Base-by-base conservation (phyloP, 139 green algal species). In the Microglena sp. region DNA sequence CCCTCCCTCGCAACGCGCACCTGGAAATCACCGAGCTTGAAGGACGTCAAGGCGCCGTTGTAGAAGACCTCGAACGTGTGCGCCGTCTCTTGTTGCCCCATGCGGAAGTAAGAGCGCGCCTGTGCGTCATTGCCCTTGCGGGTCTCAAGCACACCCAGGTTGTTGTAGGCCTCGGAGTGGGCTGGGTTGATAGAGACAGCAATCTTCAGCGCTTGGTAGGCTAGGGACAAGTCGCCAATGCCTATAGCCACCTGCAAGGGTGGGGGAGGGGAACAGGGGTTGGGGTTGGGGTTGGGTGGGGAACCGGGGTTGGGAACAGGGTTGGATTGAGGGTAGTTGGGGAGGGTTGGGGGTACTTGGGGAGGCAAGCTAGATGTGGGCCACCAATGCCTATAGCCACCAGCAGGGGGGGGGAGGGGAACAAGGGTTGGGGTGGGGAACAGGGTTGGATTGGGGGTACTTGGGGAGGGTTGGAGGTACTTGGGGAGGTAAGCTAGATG, bases 131-230 rank as follows among this genome's bases (percentile, higher is more conserved):
- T 77, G 21, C 86, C 81, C 33, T 81, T 81, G 15, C 77, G 70
- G 31, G 77, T 68, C 71, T 90, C 81, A 29, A 94, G 76, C 65
- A 94, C 86, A 4, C 78, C 82, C 36, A 94, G 66, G 64, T 94
- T 92, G 65, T 85, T 92, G 28, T 78, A 73, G 1, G 82, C 77
- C 77, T 94, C 87, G 15, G 72, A 80, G 67, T 94, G 87, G 35
- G 60, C 71, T 29, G 66, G 67, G 69, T 90, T 79, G 32, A 94
- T 44, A n/a, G 63, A 75, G 34, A 85, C 76, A 2, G 85, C 83
- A 22, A 91, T 73, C 63, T 84, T 82, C 4, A 80, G 33, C 64
- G 74, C 76, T 70, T 92, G 86, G 50, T 83, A 80, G 2, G 84
- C 86, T 60, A 89, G 82, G 2, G 67, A 74, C 21, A 86, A 55